Evolutionary conservation across 2,329 filamentous ascomycete genomes (phyloP), one percentile per base, ranked within the genome.

Genomic region (Dactylellina parvicollis): DNA sequence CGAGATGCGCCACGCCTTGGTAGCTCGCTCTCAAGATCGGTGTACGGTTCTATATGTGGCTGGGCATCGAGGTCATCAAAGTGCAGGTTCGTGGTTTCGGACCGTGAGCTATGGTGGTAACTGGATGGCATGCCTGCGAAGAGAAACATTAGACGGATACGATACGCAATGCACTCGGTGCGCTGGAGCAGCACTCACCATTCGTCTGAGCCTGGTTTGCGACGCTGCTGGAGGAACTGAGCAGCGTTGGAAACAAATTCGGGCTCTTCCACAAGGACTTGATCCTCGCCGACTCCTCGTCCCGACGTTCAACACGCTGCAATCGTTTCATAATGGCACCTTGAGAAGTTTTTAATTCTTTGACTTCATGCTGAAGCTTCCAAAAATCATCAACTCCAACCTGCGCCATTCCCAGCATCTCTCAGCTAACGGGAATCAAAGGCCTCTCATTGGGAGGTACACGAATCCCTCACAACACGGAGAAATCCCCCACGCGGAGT

Each of bases 51-150:
- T 57, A 89, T 90, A 55, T 96, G 86, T 76, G 96, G 90, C 78
- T 95, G 92, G 78, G 85, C 84, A 78, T 97, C 92, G 77, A 96
- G 92, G 78, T 90, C 90, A 77, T 93, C 92, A 79, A 98, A 96
- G 42, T 92, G 56, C 62, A 75, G 62, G 54, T 75, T 67, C 32
- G 70, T 69, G 12, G 70, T 71, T 70, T 76, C 60, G 8, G 69
- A 73, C 12, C 69, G 69, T 18, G 69, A 73, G 38, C 52, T 60
- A 10, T 73, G 60, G 47, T 73, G 69, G 40, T 73, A 67, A 55
- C 42, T 67, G 46, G 67, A 56, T 16, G 56, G 57, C 56, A 67
- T 57, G 59, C 47, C 62, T 67, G 67, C 22, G 50, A 49, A 47
- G 47, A 59, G n/a, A 46, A 70, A 75, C 57, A 64, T 49, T 60